phyloP scores from a whole-genome alignment of 1,139 yeast genomes.

The Yamadazyma diospyri region DNA sequence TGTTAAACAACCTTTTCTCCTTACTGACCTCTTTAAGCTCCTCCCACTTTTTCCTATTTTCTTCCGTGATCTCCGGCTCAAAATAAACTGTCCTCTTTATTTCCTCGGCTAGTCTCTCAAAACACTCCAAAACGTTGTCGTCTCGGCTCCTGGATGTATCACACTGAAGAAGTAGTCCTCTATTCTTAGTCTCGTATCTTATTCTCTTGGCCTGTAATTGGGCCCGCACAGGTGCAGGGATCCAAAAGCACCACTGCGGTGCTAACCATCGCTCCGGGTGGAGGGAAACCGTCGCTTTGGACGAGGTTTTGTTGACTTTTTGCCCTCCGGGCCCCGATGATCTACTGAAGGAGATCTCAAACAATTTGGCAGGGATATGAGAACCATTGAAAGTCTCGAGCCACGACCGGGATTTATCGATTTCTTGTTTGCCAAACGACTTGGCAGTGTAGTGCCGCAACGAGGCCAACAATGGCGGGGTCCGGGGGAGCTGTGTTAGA shows the following conservation, averaged over 20 bases:
- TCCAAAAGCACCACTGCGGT: conserved; percentile 50
- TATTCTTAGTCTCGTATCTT: conserved; percentile 53
- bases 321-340: conserved; percentile 97
- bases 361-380: conserved; percentile 48
- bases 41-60: conserved; percentile 55
- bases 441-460: conserved; percentile 1
- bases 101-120: conserved; percentile 52
- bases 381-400: conserved; percentile 26
- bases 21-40: conserved; percentile 42
- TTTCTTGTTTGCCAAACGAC: conserved; percentile 19
- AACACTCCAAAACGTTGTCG: conserved; percentile 57
- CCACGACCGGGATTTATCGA: conserved; percentile 44
- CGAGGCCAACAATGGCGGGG: too few relatives aligned
- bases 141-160: conserved; percentile 61
- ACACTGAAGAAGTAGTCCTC: conserved; percentile 61
- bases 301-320: conserved; percentile 80
- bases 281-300: conserved; percentile 71
- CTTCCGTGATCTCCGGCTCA: conserved; percentile 48
- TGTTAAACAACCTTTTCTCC: conserved; percentile 47
- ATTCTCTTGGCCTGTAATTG: conserved; percentile 41
- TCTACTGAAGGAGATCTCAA: conserved; percentile 58
- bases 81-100: conserved; percentile 47
- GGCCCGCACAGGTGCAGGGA: conserved; percentile 51
- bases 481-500: too few relatives aligned
- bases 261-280: conserved; percentile 44